These are phyloP conservation scores for Colletotrichum nymphaeae DNA, from an alignment of 2,329 filamentous ascomycete genomes.

Conservation along the genomic window DNA sequence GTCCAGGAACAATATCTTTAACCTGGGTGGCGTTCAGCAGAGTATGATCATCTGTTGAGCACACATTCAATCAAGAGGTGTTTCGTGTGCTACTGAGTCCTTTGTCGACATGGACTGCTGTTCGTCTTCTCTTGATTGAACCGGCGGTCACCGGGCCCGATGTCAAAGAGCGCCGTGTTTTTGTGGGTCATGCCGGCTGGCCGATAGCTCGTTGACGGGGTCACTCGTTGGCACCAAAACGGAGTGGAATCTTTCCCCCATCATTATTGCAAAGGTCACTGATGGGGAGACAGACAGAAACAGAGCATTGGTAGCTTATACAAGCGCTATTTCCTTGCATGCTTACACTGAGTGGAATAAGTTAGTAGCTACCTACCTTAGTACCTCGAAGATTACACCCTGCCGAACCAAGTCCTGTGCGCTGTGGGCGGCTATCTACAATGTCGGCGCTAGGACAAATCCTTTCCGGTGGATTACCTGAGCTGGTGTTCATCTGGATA, in stretches of 20 bases:
- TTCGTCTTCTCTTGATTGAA: not conserved
- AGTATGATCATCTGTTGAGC: no score
- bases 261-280: not conserved
- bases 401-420: constrained; percentile 2
- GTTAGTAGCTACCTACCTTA: not conserved
- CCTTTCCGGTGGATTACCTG: not conserved
- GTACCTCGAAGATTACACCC: not conserved
- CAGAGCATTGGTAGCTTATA: not conserved
- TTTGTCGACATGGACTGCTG: not conserved
- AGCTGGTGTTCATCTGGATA: not conserved
- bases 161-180: not conserved
- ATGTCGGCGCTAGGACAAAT: not conserved
- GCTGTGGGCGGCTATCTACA: not conserved
- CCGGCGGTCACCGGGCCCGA: not conserved
- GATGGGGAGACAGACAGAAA: not conserved
- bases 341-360: not conserved
- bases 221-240: not conserved
- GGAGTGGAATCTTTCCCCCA: not conserved
- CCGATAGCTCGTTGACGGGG: not conserved
- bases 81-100: no score
- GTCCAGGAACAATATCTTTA: no score
- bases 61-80: no score
- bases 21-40: no score
- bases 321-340: not conserved
- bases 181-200: not conserved